A percentile compares a stretch with the other conserved stretches of the same genome.
phyloP scores from a whole-genome alignment of 352 stramenopile species.

The Phytophthora multivora region DNA sequence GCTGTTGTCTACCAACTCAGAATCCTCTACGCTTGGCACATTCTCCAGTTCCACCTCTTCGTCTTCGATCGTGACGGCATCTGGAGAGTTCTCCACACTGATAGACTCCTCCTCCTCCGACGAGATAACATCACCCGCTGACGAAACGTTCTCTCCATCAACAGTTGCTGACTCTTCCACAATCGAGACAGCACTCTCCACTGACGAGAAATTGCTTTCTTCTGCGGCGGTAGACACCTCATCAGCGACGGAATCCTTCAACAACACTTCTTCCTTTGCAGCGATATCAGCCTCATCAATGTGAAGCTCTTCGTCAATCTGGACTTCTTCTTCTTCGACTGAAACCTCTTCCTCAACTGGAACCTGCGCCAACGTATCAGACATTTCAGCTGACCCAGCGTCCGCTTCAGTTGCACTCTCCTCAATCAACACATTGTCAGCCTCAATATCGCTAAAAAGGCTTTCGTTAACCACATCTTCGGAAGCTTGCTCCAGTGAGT shows the following conservation, averaged over 20 bases:
- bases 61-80: no score
- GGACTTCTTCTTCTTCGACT: neutral
- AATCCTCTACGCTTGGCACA: no score
- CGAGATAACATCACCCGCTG: no score
- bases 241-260: neutral
- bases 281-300: neutral
- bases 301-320: neutral
- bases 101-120: no score
- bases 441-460: neutral
- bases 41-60: no score
- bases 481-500: conserved; percentile 3
- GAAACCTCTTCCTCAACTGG: conserved; percentile 1
- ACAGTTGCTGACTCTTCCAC: no score
- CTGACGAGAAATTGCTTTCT: neutral
- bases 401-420: conserved; percentile 3
- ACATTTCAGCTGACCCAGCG: neutral
- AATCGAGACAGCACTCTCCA: no score
- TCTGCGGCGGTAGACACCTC: neutral
- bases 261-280: neutral
- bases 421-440: neutral
- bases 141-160: no score
- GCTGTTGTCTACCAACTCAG: no score
- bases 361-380: neutral
- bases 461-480: conserved; percentile 17
- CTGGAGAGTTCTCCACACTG: no score